These are phyloP conservation scores for Rutstroemia sydowiana DNA, from an alignment of 2,329 filamentous ascomycete genomes.

Conservation along the genomic window DNA sequence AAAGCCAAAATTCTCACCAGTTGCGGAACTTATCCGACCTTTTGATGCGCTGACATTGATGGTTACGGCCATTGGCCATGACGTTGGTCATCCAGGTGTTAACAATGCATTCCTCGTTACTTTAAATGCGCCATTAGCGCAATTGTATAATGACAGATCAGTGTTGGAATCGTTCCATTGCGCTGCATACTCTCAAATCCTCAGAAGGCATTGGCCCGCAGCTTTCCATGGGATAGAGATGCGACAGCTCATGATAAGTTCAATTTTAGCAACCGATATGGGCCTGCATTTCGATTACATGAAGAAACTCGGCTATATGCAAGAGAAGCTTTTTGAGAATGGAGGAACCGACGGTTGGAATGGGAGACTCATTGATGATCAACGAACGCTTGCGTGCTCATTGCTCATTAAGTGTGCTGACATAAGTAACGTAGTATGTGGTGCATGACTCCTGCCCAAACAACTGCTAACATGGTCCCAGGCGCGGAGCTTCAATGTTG, in stretches of 20 bases:
- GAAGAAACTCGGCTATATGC: conserved; percentile 73
- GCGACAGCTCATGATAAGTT: conserved; percentile 88
- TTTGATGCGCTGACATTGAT: conserved; percentile 85
- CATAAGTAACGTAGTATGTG: conserved; percentile 91
- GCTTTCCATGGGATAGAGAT: conserved; percentile 73
- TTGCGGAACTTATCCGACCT: conserved; percentile 70
- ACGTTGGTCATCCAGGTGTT: conserved; percentile 94
- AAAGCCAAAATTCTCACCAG: conserved; percentile 45
- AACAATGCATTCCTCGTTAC: conserved; percentile 95
- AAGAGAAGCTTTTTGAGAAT: conserved; percentile 66
- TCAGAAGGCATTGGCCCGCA: conserved; percentile 83
- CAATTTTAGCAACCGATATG: conserved; percentile 98
- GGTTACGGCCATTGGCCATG: conserved; percentile 94
- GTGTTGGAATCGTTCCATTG: conserved; percentile 97
- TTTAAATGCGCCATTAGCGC: conserved; percentile 84
- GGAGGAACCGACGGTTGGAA: conserved; percentile 67
- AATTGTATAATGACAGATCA: conserved; percentile 94
- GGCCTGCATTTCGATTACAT: conserved; percentile 95
- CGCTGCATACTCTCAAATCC: conserved; percentile 91
- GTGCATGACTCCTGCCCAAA: neutral
- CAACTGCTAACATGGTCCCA: conserved; percentile 33
- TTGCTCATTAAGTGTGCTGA: conserved; percentile 96
- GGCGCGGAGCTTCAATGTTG: conserved; percentile 77
- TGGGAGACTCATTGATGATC: conserved; percentile 65
- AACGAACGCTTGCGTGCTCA: conserved; percentile 76